Evolutionary conservation across 352 stramenopile genomes (phyloP).

Genomic region (Ochromonadaceae sp.): DNA sequence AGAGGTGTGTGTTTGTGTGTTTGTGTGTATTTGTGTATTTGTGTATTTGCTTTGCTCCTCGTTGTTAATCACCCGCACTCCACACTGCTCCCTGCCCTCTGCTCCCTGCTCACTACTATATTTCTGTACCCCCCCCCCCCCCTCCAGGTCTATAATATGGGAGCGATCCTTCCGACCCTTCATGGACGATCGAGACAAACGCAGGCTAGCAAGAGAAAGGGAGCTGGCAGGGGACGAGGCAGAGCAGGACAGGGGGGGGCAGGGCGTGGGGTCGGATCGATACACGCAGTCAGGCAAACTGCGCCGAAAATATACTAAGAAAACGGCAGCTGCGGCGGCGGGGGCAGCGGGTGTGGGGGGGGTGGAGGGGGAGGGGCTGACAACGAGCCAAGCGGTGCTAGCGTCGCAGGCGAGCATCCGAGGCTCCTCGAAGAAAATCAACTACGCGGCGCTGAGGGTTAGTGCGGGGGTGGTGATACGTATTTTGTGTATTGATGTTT

Average conservation of each 20-base stretch:
- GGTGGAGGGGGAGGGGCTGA: too few relatives aligned
- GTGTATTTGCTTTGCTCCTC: too few relatives aligned
- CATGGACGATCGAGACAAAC: background rate
- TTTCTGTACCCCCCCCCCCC: too few relatives aligned
- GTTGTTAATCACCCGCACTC: too few relatives aligned
- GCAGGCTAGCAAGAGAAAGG: too few relatives aligned
- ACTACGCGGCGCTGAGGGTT: conserved; percentile 4
- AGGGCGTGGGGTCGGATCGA: background rate
- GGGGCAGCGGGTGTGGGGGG: too few relatives aligned
- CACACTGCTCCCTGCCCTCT: background rate
- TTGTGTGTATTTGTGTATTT: too few relatives aligned
- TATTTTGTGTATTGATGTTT: background rate
- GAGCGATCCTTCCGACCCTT: background rate
- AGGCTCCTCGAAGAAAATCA: background rate
- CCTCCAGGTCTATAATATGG: conserved; percentile 2
- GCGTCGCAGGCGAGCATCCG: background rate
- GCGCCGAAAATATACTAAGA: background rate
- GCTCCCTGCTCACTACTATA: background rate
- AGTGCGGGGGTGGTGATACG: background rate
- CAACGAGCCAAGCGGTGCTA: background rate
- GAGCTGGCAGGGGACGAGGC: too few relatives aligned
- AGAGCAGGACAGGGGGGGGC: background rate
- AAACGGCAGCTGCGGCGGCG: too few relatives aligned
- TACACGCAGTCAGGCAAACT: background rate
- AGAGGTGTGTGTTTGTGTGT: conserved; percentile 5